Conservation (phyloP, 2,329 filamentous ascomycete genomes). For the Paracoccidioides lutzii region DNA sequence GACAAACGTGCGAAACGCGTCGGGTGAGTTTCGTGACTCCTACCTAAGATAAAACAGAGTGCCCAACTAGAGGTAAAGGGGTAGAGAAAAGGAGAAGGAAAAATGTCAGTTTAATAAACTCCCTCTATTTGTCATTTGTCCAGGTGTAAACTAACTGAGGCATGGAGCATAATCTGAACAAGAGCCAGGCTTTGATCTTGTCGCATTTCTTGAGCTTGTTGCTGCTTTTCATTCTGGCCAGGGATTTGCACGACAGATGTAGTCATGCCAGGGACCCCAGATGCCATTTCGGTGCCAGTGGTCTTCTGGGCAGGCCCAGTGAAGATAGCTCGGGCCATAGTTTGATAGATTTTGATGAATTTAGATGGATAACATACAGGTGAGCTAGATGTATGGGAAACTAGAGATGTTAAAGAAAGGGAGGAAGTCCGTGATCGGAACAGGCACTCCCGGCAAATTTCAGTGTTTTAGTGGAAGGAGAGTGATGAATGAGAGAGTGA, state of each 20-base stretch:
- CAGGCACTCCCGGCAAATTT: too few species aligned
- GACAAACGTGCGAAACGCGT: background rate
- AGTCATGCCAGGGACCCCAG: background rate
- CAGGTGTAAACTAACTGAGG: slow-evolving; percentile 25
- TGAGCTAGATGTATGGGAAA: background rate
- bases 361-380: background rate
- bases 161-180: slow-evolving; percentile 37
- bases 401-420: too few species aligned
- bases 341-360: background rate
- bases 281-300: background rate
- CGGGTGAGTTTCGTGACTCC: background rate
- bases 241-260: slow-evolving; percentile 1
- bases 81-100: background rate
- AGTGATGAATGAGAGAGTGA: background rate
- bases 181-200: slow-evolving; percentile 36
- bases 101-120: slow-evolving; percentile 3
- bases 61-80: slow-evolving; percentile 17
- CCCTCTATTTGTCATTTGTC: background rate
- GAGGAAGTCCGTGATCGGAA: too few species aligned
- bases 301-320: background rate
- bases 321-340: slow-evolving; percentile 1
- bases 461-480: background rate
- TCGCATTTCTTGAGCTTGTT: slow-evolving; percentile 14
- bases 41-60: slow-evolving; percentile 26
- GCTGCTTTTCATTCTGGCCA: slow-evolving; percentile 9